These are phyloP conservation scores for Lichtheimia ornata DNA, from an alignment of 371 early-diverging fungal genomes.

Conservation along the genomic window DNA sequence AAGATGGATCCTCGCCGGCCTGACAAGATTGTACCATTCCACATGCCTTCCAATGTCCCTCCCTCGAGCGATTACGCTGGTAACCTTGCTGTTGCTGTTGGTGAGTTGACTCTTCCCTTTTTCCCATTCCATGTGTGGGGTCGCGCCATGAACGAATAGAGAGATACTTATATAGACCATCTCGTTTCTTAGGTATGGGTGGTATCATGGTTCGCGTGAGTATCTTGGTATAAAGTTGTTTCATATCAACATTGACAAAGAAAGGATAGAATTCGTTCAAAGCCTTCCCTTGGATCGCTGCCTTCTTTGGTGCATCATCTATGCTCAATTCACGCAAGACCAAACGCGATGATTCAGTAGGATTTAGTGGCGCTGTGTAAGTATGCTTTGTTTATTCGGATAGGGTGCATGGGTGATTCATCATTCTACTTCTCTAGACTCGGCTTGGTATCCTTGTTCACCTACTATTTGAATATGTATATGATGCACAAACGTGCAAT, in stretches of 20 bases:
- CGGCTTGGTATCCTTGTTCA: conserved; percentile 38
- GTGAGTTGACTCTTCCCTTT: conserved; percentile 25
- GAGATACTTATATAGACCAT: background rate
- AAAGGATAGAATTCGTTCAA: conserved; percentile 33
- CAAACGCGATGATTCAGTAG: conserved; percentile 32
- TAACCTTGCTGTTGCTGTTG: conserved; percentile 35
- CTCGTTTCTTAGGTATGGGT: conserved; percentile 35
- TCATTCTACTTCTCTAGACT: conserved; percentile 19
- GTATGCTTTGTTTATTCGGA: background rate
- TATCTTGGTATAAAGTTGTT: background rate
- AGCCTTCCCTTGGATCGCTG: conserved; percentile 45
- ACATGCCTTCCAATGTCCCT: conserved; percentile 28
- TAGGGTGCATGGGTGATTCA: no score
- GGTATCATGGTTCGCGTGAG: conserved; percentile 47
- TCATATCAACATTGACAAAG: background rate
- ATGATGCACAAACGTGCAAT: conserved; percentile 23
- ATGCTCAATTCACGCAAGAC: conserved; percentile 41
- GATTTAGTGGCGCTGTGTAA: conserved; percentile 44
- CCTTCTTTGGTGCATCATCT: conserved; percentile 42
- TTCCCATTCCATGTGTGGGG: background rate
- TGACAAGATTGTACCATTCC: conserved; percentile 45
- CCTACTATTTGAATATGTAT: conserved; percentile 46
- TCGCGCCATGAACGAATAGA: background rate
- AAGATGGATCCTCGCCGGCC: conserved; percentile 45
- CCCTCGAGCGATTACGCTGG: conserved; percentile 34